Conservation (phyloP, 352 stramenopile species). For the Pythium periplocum region DNA sequence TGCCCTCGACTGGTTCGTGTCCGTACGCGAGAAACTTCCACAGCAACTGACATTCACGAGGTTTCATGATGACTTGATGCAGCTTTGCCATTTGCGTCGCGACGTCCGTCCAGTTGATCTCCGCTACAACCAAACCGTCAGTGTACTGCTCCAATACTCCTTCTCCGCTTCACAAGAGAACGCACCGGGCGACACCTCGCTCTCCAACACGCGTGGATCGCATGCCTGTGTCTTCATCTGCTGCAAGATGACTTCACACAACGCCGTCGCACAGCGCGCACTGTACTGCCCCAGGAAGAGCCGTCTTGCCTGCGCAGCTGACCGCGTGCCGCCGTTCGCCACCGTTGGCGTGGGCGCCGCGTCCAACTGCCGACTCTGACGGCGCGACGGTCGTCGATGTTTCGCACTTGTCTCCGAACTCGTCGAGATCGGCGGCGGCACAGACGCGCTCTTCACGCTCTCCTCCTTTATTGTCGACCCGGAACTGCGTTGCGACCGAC, state of each 20-base stretch:
- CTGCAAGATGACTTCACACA: conserved; percentile 50
- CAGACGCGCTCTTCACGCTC: too few species aligned
- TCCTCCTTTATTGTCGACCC: too few species aligned
- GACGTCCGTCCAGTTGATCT: conserved; percentile 48
- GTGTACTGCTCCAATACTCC: not conserved
- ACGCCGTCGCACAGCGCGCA: conserved; percentile 36
- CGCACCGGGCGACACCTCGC: conserved; percentile 31
- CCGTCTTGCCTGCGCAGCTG: too few species aligned
- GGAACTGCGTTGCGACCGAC: not conserved
- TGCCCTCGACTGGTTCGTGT: conserved; percentile 2
- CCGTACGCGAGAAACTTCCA: conserved; percentile 79
- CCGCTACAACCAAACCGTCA: conserved; percentile 3
- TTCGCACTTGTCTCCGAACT: conserved; percentile 4
- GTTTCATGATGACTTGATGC: conserved; percentile 28
- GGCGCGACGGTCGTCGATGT: conserved; percentile 4
- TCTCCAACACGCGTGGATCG: conserved; percentile 29
- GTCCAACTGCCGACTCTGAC: too few species aligned
- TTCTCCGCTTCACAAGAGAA: not conserved
- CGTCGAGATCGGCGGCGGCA: too few species aligned
- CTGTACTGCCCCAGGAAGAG: conserved; percentile 37
- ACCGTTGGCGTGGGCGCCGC: not conserved
- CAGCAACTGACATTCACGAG: conserved; percentile 43
- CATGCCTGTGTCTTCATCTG: conserved; percentile 51
- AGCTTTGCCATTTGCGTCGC: conserved; percentile 29
- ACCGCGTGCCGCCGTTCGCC: conserved; percentile 5